Conservation (phyloP, 2,329 filamentous ascomycete genomes). For the Gliomastix tumulicola region DNA sequence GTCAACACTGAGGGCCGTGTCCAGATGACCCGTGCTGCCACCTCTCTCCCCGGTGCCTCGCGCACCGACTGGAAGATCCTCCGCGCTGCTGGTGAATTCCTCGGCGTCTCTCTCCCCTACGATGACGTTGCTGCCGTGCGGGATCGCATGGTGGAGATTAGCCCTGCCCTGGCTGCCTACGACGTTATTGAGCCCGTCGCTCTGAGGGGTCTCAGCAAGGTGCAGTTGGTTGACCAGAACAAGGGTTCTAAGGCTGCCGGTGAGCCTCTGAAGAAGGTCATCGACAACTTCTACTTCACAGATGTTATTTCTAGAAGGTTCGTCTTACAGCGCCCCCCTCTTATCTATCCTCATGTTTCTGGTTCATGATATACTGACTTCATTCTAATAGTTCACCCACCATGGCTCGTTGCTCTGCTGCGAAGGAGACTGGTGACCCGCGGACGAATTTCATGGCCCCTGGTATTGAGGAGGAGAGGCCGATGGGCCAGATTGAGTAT, state of each 20-base stretch:
- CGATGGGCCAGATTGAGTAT: conserved; percentile 54
- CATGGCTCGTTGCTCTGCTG: conserved; percentile 94
- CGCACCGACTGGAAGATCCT: conserved; percentile 99
- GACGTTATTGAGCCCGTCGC: conserved; percentile 82
- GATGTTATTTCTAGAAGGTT: conserved; percentile 94
- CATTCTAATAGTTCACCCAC: conserved; percentile 72
- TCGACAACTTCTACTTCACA: conserved; percentile 98
- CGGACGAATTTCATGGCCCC: conserved; percentile 75
- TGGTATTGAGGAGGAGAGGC: conserved; percentile 57
- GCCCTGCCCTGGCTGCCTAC: conserved; percentile 81
- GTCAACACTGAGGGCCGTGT: conserved; percentile 97
- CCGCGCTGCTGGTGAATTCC: conserved; percentile 84
- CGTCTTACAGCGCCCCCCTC: conserved; percentile 23
- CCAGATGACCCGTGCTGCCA: conserved; percentile 87
- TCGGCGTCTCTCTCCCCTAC: conserved; percentile 81
- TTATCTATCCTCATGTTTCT: background rate
- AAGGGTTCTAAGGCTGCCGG: conserved; percentile 72
- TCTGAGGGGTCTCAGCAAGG: conserved; percentile 72
- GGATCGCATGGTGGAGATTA: conserved; percentile 93
- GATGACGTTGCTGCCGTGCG: conserved; percentile 85
- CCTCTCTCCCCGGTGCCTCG: conserved; percentile 79
- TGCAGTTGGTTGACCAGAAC: conserved; percentile 94
- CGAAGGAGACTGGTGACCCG: conserved; percentile 76
- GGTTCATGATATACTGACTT: conserved; percentile 5
- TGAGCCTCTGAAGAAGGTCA: conserved; percentile 72